A percentile compares a stretch with the other conserved stretches of the same genome.
Evolutionary conservation across 164 flowering plant species (phyloP).

Genomic region (Vitis cinerea): DNA sequence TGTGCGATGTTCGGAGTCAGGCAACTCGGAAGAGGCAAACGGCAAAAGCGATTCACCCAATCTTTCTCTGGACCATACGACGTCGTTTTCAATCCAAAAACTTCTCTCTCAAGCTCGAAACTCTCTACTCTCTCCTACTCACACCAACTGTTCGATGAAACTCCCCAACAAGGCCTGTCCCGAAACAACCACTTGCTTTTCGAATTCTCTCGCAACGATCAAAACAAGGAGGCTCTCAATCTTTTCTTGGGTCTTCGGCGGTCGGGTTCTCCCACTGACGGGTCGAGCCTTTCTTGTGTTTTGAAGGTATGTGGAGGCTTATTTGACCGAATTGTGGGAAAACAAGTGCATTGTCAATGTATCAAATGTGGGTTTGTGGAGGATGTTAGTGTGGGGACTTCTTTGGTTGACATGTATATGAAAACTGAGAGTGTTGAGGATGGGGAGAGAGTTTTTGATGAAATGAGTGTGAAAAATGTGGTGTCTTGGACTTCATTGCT

Average conservation of each 20-base stretch:
- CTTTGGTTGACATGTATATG: conserved; percentile 84
- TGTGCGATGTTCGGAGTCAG: too few relatives aligned
- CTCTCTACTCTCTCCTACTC: conserved; percentile 10
- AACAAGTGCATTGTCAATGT: conserved; percentile 54
- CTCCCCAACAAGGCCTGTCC: conserved; percentile 24
- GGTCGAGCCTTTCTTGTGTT: conserved; percentile 53
- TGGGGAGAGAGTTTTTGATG: conserved; percentile 58
- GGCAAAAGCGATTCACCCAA: conserved; percentile 7
- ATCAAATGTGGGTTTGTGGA: conserved; percentile 55
- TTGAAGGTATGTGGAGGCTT: conserved; percentile 63
- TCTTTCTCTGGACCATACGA: conserved; percentile 12
- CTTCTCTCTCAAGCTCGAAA: background rate
- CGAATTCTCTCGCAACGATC: conserved; percentile 40
- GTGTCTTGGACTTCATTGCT: conserved; percentile 90
- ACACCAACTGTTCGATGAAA: conserved; percentile 46
- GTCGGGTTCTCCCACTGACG: conserved; percentile 35
- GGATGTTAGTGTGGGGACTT: conserved; percentile 77
- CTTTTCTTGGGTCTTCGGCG: conserved; percentile 40
- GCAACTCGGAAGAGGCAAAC: background rate
- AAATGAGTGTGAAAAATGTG: conserved; percentile 71
- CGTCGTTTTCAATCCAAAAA: conserved; percentile 9
- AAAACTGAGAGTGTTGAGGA: conserved; percentile 44
- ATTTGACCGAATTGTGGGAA: conserved; percentile 42
- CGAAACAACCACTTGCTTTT: conserved; percentile 44
- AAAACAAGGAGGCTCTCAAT: conserved; percentile 45